Base-by-base conservation (phyloP, 148 eudicot species). In the Chenopodium formosanum region DNA sequence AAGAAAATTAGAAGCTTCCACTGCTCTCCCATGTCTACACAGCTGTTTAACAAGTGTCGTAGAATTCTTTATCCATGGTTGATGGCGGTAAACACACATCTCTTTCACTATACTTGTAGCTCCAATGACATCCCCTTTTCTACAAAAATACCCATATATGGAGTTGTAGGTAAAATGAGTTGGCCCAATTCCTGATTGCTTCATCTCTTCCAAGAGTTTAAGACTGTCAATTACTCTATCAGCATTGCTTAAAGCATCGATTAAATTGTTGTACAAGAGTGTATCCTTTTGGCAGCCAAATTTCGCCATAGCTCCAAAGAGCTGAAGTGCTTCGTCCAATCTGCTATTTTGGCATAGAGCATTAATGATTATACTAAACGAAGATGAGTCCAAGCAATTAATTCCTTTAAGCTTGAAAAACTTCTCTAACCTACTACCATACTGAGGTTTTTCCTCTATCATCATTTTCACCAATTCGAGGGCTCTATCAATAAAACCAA, bases 31-130 rank as follows among this genome's bases (percentile, higher is more conserved):
- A 75, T 88, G 83, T 81, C 83, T 84, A 82, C 91, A 91, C 16
- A 95, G 86, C 75, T 86, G 87, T 73, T 89, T 89, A 23, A 91
- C 86, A 40, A 95, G 94, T 81, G 90, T 80, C n/a, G 97, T 92
- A 73, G 90, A 88, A 83, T 95, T 80, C 80, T 95, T 95, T 81
- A 93, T 95, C 98, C 98, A 93, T 16, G 98, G 98, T 67, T 92
- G 86, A 80, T 91, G 91, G 78, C 90, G 92, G 83, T 83, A 56
- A 77, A 76, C 46, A 78, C 95, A 90, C 94, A 95, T 93, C 80
- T 95, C 94, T 79, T 82, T 91, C 80, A 93, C 73, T 72, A 92
- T 73, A 80, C 48, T 80, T 62, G 84, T 70, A 62, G 97, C 97
- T 83, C 86, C 93, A 75, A n/a, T 66, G 37, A 82, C 85, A 84